These are phyloP conservation scores for Botrytis elliptica DNA, from an alignment of 2,329 filamentous ascomycete genomes.

Conservation along the genomic window DNA sequence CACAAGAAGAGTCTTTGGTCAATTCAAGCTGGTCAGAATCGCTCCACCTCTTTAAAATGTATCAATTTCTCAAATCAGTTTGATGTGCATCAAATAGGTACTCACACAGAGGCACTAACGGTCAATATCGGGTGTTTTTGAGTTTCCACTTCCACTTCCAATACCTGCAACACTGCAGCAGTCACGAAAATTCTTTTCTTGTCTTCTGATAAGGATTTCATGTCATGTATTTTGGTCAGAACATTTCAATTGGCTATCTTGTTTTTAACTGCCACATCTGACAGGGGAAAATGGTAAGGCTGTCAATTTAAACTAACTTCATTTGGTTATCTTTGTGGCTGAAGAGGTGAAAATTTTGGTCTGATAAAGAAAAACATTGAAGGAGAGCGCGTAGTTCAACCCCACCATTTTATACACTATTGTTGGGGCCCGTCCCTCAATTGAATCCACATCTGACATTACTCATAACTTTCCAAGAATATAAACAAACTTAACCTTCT, in stretches of 20 bases:
- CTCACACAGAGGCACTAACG: not conserved
- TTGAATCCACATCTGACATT: not conserved
- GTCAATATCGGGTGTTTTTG: not conserved
- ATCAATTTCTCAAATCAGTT: not conserved
- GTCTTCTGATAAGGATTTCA: slow-evolving; percentile 10
- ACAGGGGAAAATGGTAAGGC: slow-evolving; percentile 14
- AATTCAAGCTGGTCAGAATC: not conserved
- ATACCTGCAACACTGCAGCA: not conserved
- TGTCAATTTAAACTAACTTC: slow-evolving; percentile 17
- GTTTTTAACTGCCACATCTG: not conserved
- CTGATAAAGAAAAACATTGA: slow-evolving; percentile 5
- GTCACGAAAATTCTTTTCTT: slow-evolving; percentile 12
- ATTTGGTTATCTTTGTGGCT: slow-evolving; percentile 26
- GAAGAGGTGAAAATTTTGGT: slow-evolving; percentile 13
- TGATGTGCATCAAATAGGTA: not conserved
- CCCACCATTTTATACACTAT: slow-evolving; percentile 5
- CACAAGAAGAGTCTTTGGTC: not conserved
- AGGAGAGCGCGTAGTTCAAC: not conserved
- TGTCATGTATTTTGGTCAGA: slow-evolving; percentile 13
- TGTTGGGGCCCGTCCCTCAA: slow-evolving; percentile 14
- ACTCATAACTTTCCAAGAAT: slow-evolving; percentile 9
- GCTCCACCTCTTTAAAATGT: not conserved
- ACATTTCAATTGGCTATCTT: not conserved
- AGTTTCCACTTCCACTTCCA: not conserved
- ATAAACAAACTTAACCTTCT: not conserved